These are phyloP conservation scores for Entophlyctis luteolus DNA, from an alignment of 192 early-diverging fungal species.

Conservation along the genomic window DNA sequence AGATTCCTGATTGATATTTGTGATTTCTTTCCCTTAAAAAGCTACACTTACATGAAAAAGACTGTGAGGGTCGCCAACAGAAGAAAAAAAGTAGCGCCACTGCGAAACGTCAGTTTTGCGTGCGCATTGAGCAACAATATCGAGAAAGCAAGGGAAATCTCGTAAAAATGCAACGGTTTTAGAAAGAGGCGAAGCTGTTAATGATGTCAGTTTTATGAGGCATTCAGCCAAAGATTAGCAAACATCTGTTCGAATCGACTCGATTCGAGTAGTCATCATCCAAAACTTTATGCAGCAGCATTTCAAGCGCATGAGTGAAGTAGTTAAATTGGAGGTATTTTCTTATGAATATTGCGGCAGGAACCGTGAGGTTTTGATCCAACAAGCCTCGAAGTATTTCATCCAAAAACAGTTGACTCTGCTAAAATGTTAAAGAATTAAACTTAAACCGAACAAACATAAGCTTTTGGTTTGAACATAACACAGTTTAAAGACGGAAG, in stretches of 20 bases:
- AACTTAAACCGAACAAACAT: slow-evolving; percentile 40
- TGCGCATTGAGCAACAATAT: slow-evolving; percentile 91
- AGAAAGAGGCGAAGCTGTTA: slow-evolving; percentile 58
- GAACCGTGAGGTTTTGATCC: slow-evolving; percentile 46
- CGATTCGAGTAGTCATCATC: too few species aligned
- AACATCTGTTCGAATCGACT: slow-evolving; percentile 43
- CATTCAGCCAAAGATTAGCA: background rate
- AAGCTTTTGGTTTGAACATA: slow-evolving; percentile 61
- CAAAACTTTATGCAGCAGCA: slow-evolving; percentile 80
- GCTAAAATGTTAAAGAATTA: background rate
- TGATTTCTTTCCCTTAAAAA: too few species aligned
- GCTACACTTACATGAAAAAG: slow-evolving; percentile 70
- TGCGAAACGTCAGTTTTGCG: slow-evolving; percentile 92
- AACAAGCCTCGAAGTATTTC: slow-evolving; percentile 62
- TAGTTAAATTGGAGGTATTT: slow-evolving; percentile 74
- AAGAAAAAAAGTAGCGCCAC: slow-evolving; percentile 83
- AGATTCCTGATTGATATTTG: slow-evolving; percentile 65
- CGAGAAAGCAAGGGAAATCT: slow-evolving; percentile 73
- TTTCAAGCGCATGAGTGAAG: slow-evolving; percentile 89
- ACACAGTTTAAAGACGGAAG: slow-evolving; percentile 54
- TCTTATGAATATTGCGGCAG: slow-evolving; percentile 64
- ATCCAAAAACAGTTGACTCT: slow-evolving; percentile 78
- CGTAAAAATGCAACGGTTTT: slow-evolving; percentile 72
- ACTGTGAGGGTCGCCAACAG: slow-evolving; percentile 76
- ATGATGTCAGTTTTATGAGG: slow-evolving; percentile 14